phyloP scores from a whole-genome alignment of 2,329 filamentous ascomycete genomes.

The Monilinia polystroma region DNA sequence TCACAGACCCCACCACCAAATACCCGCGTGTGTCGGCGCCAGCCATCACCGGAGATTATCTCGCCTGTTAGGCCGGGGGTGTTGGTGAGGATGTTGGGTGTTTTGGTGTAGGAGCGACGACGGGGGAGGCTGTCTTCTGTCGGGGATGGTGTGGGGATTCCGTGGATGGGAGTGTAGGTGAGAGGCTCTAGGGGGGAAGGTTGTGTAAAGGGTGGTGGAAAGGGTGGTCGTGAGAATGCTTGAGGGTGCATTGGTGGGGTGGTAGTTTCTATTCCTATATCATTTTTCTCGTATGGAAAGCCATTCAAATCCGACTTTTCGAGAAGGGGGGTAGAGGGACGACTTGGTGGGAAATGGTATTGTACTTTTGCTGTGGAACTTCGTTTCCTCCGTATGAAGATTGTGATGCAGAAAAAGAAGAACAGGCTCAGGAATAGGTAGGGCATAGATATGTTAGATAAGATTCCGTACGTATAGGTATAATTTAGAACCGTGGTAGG shows the following conservation, averaged over 20 bases:
- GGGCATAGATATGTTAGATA: conserved; percentile 11
- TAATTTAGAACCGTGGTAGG: neutral
- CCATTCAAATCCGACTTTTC: neutral
- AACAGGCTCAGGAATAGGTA: conserved; percentile 24
- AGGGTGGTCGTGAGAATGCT: neutral
- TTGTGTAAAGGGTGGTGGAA: neutral
- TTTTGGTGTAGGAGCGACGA: conserved; percentile 30
- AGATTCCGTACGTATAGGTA: neutral
- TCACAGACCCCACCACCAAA: conserved; percentile 39
- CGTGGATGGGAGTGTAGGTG: neutral
- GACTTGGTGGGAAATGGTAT: conserved; percentile 20
- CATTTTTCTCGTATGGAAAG: neutral
- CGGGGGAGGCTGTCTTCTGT: conserved; percentile 17
- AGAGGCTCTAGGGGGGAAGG: conserved; percentile 1
- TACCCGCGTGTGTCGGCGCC: conserved; percentile 38
- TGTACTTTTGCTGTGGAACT: conserved; percentile 1
- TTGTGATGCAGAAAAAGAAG: conserved; percentile 24
- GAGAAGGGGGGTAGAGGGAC: conserved; percentile 8
- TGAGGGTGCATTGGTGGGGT: neutral
- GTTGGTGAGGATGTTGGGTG: conserved; percentile 14
- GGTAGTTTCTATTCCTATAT: neutral
- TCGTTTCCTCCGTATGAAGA: conserved; percentile 22
- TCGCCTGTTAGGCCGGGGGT: conserved; percentile 29
- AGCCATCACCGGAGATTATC: conserved; percentile 34
- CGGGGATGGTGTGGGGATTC: neutral